Percentiles rank a stretch among this genome's conserved stretches.
These are phyloP conservation scores for Lentinula novae-zelandiae DNA, from an alignment of 1,284 basidiomycete species.

Conservation along the genomic window DNA sequence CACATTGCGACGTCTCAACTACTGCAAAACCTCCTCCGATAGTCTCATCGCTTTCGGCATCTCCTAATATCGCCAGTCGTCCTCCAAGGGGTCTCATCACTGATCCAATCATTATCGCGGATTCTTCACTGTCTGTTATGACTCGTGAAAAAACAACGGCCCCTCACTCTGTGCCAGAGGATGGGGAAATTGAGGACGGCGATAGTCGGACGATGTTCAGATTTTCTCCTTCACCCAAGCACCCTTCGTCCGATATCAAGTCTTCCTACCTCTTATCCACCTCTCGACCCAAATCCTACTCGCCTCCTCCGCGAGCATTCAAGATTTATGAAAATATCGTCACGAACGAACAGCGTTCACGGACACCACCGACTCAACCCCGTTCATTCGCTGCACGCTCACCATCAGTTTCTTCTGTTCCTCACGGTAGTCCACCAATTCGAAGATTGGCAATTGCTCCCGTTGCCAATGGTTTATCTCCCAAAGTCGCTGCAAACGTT, in stretches of 20 bases:
- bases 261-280: neutral
- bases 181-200: slow-evolving; percentile 44
- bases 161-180: slow-evolving; percentile 34
- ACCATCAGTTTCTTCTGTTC: slow-evolving; percentile 1
- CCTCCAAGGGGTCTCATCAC: neutral
- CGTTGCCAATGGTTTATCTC: neutral
- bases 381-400: slow-evolving; percentile 30
- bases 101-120: neutral
- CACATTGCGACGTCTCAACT: neutral
- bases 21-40: neutral
- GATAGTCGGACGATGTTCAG: neutral
- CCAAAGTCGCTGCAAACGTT: slow-evolving; percentile 21
- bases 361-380: slow-evolving; percentile 44
- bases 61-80: neutral
- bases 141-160: neutral
- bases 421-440: slow-evolving; percentile 17
- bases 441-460: neutral
- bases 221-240: slow-evolving; percentile 1
- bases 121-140: neutral
- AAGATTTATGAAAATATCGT: slow-evolving; percentile 8
- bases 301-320: slow-evolving; percentile 7
- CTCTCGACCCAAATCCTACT: neutral
- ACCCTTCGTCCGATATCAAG: slow-evolving; percentile 25
- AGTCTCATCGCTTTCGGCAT: neutral
- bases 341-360: slow-evolving; percentile 30